Evolutionary conservation across 352 stramenopile species (phyloP), one percentile per base, ranked within the genome.

Genomic region (Pythium graminicola): DNA sequence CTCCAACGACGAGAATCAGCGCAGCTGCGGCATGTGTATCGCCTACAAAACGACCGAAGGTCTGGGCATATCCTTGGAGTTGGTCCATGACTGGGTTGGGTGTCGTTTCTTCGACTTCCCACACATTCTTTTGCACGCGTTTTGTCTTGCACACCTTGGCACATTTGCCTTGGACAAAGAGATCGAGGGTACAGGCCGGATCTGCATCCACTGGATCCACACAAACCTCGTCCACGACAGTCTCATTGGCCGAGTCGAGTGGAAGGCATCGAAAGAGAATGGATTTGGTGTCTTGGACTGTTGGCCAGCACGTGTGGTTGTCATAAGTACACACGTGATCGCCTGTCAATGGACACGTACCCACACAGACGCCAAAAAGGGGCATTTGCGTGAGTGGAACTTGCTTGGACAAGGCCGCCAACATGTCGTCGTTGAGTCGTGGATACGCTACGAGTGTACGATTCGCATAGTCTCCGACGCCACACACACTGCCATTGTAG

Each of bases 361-460:
- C 29, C 19, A 93, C 82, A 43, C 85, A 95, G 6, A 92, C 68
- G 1, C 85, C 85, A 49, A 87, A 93, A 54, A 93, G 90, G 54
- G 86, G 56, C 23, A 82, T 76, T 38, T 69, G 71, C 22, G 69
- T 64, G 14, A 81, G 54, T 10, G 68, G 50, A 10, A 88, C 42
- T 9, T 72, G 61, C 6, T 59, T 61, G 14, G 63, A 49, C 28
- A 70, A 35, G 6, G 74, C 78, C 14, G 67, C 60, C 1, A 90
- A 43, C 43, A 95, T 67, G 62, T 95, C 82, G 45, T 95, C 63
- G 38, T 91, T 76, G 9, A 95, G 69, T 0, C 84, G 78, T 20
- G 84, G 85, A 41, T 92, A 95, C 11, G 78, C 69, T 22, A 82
- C 90, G 50, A 86, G 82, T 17, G 54, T 60, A 14, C 45, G 54